These are phyloP conservation scores for Kwoniella dejecticola DNA, from an alignment of 768 basidiomycete genomes.

Conservation along the genomic window DNA sequence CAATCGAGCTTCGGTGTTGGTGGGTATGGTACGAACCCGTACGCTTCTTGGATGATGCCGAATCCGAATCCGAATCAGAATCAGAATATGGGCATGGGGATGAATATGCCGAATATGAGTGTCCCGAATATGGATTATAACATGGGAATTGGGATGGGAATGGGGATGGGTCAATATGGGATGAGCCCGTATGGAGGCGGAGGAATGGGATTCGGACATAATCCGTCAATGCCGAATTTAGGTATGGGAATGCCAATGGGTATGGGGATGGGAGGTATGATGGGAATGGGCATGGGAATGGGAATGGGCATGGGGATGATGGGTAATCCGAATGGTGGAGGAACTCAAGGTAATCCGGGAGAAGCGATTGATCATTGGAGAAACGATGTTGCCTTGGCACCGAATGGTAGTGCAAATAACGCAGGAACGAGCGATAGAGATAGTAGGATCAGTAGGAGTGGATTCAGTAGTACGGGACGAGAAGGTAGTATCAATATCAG, in stretches of 20 bases:
- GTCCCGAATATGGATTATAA: too few relatives aligned
- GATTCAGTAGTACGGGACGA: not conserved
- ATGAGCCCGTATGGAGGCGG: not conserved
- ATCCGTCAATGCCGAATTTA: constrained; percentile 14
- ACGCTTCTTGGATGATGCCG: constrained; percentile 6
- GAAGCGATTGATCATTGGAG: constrained; percentile 45
- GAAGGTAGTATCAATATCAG: not conserved
- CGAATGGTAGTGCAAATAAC: too few relatives aligned
- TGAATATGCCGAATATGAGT: too few relatives aligned
- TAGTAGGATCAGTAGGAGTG: not conserved
- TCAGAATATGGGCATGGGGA: constrained; percentile 1
- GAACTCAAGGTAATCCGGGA: constrained; percentile 3
- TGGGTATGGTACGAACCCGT: not conserved
- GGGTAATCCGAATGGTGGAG: not conserved
- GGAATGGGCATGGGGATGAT: constrained; percentile 3
- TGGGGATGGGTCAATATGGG: constrained; percentile 2
- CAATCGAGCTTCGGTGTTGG: not conserved
- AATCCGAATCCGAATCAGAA: constrained; percentile 11
- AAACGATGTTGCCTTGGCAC: constrained; percentile 37
- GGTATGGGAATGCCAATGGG: constrained; percentile 3
- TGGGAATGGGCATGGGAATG: constrained; percentile 14
- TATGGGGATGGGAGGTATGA: constrained; percentile 2
- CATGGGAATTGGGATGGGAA: too few relatives aligned
- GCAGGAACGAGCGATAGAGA: constrained; percentile 12
- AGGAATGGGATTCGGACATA: constrained; percentile 3